Percentiles rank a stretch among this genome's conserved stretches.
phyloP scores from a whole-genome alignment of 1,284 basidiomycete species.

The Sporisorium graminicola region DNA sequence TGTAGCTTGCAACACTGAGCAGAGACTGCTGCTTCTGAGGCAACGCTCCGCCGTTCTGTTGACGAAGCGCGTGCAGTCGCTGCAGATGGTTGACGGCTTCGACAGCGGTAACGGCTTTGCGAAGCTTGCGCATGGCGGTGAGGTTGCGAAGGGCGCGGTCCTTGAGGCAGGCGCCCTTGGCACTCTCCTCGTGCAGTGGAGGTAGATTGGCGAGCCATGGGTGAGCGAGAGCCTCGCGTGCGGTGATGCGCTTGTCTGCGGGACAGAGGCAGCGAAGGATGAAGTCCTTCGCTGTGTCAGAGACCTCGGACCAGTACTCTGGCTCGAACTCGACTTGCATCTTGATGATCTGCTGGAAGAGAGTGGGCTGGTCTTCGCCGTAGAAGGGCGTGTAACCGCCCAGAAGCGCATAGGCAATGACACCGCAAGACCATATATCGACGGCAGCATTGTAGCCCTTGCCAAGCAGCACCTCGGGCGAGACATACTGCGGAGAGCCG shows the following conservation, averaged over 20 bases:
- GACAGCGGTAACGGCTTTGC: conserved; percentile 62
- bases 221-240: conserved; percentile 62
- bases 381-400: conserved; percentile 69
- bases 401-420: conserved; percentile 67
- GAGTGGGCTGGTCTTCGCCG: conserved; percentile 60
- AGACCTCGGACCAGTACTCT: conserved; percentile 66
- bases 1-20: conserved; percentile 46
- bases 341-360: conserved; percentile 66
- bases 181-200: conserved; percentile 50
- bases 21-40: conserved; percentile 55
- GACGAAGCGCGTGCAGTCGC: conserved; percentile 57
- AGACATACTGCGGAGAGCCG: conserved; percentile 68
- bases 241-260: conserved; percentile 61
- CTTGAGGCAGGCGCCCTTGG: conserved; percentile 62
- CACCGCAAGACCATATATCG: conserved; percentile 68
- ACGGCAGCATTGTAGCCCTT: conserved; percentile 64
- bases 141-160: conserved; percentile 55
- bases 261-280: conserved; percentile 64
- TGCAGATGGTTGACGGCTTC: conserved; percentile 62
- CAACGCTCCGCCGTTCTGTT: conserved; percentile 49
- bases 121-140: conserved; percentile 57
- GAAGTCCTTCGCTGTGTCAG: conserved; percentile 66
- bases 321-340: conserved; percentile 65
- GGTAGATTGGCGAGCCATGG: conserved; percentile 65
- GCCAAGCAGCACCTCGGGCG: conserved; percentile 68